Evolutionary conservation across 441 rosid species (phyloP), one percentile per base, ranked within the genome.

Genomic region (Adansonia gregorii): DNA sequence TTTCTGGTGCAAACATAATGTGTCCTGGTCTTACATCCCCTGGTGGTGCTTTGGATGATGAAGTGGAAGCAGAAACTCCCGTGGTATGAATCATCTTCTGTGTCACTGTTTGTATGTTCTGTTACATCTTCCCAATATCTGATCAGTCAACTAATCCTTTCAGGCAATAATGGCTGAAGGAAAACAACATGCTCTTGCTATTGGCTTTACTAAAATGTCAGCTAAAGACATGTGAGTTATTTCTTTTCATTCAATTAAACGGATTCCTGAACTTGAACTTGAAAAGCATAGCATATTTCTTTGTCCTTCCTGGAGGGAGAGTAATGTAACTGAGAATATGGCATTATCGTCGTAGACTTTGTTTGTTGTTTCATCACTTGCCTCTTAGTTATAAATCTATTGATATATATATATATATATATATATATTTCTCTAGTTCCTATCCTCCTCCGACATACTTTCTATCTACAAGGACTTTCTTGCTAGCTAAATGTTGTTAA

Each of bases 91-190:
- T 63, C 67, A 20, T 39, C 65, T 67, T 71, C 63, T 55, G 19
- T 45, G 51, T 56, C 27, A 45, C 43, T 1, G 10, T 67, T 31
- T n/a, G n/a, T 11, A 48, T 8, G 67, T 68, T 24, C 49, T 68
- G n/a, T 49, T 8, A 20, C 17, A 63, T 39, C 35, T 27, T 39
- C 17, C 46, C 7, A 9, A 4, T 69, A 3, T 75, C 52, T 83
- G 73, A 83, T 63, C 46, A 60, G 49, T 76, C 59, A 79, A 58
- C 51, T 64, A 76, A 73, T 59, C 75, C 67, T 83, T 17, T 74
- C 85, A 96, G 99, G 99, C 97, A n/a, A 92, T 96, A 78, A 89
- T 91, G 93, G 99, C 98, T 72, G 99, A 94, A 86, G 99, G 99
- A 82, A 96, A 96, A 87, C 95, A 94, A 71, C 97, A 93, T 87